These are phyloP conservation scores for Ascodesmis nigricans DNA, from an alignment of 495 filamentous ascomycete species.

Conservation along the genomic window DNA sequence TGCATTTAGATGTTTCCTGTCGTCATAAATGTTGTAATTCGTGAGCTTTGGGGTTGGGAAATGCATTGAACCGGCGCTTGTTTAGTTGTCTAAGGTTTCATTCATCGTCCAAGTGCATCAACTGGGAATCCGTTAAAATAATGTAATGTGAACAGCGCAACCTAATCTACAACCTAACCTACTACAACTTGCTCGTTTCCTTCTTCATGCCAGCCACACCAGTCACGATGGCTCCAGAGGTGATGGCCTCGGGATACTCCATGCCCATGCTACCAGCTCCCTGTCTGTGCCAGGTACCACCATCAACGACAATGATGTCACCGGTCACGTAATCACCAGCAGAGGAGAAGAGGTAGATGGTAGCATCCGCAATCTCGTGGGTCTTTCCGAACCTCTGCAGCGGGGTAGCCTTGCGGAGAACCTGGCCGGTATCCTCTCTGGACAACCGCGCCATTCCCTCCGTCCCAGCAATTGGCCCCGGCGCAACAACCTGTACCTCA, in stretches of 20 bases:
- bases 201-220: constrained; percentile 17
- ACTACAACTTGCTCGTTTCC: constrained; percentile 13
- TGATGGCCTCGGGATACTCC: constrained; percentile 13
- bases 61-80: too few relatives aligned
- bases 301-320: constrained; percentile 56
- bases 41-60: too few relatives aligned
- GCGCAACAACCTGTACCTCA: constrained; percentile 10
- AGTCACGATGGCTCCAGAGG: constrained; percentile 4
- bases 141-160: too few relatives aligned
- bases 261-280: constrained; percentile 14
- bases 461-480: constrained; percentile 27
- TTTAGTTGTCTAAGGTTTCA: too few relatives aligned
- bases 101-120: too few relatives aligned
- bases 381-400: constrained; percentile 55
- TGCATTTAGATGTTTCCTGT: too few relatives aligned
- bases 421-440: constrained; percentile 21
- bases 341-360: constrained; percentile 65
- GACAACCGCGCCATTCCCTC: constrained; percentile 36
- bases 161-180: not conserved
- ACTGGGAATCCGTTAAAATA: too few relatives aligned
- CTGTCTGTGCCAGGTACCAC: constrained; percentile 43
- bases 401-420: constrained; percentile 29
- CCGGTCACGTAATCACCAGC: constrained; percentile 70
- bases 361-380: constrained; percentile 80
- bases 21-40: too few relatives aligned